phyloP scores from a whole-genome alignment of 805 yeast genomes.

The Candida montana region DNA sequence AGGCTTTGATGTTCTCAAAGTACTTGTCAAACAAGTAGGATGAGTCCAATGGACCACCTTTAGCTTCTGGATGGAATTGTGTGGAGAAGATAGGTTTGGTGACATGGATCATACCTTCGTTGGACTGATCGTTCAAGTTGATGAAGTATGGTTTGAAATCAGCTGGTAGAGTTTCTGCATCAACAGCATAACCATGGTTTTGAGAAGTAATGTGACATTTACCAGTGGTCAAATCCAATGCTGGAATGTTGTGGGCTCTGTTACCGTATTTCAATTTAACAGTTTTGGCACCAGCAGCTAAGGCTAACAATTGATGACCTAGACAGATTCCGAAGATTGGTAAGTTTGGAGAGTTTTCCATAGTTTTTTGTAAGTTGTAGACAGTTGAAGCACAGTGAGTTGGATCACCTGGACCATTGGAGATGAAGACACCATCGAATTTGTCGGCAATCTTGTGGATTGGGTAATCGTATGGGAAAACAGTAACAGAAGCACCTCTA shows the following conservation, averaged over 20 bases:
- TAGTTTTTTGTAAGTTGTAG: conserved; percentile 61
- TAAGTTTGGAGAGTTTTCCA: conserved; percentile 48
- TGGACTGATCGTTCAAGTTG: conserved; percentile 90
- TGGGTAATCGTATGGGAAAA: conserved; percentile 94
- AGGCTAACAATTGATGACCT: conserved; percentile 94
- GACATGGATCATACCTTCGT: conserved; percentile 95
- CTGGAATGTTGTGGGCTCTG: conserved; percentile 98
- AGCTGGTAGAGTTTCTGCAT: conserved; percentile 63
- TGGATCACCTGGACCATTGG: conserved; percentile 98
- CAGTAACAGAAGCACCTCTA: conserved; percentile 95
- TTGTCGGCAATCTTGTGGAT: conserved; percentile 84
- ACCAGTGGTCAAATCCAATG: conserved; percentile 83
- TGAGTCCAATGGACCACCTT: conserved; percentile 97
- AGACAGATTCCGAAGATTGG: conserved; percentile 97
- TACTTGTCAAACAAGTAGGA: conserved; percentile 87
- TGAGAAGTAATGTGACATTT: conserved; percentile 97
- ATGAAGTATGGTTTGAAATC: conserved; percentile 86
- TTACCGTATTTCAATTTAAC: conserved; percentile 94
- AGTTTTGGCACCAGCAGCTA: conserved; percentile 93
- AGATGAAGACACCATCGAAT: conserved; percentile 91
- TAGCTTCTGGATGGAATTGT: conserved; percentile 99
- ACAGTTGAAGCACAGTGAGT: conserved; percentile 82
- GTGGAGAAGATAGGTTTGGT: conserved; percentile 89
- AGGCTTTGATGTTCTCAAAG: conserved; percentile 60
- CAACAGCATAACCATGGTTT: conserved; percentile 98